A percentile compares a stretch with the other conserved stretches of the same genome.
Evolutionary conservation across 805 yeast species (phyloP).

Genomic region (Candida ascalaphidarum): DNA sequence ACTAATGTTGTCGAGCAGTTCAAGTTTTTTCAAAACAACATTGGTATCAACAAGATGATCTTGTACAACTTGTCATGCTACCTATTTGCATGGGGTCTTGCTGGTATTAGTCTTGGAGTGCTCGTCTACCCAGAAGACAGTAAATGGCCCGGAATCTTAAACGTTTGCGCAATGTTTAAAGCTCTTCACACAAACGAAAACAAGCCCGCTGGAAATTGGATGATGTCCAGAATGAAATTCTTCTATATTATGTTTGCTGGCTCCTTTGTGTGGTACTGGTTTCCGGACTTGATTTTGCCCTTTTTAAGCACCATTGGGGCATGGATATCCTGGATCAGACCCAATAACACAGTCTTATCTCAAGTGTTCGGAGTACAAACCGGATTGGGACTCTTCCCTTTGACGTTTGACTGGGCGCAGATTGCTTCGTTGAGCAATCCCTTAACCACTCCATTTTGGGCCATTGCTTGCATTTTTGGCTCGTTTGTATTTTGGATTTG

Average conservation of each 20-base stretch:
- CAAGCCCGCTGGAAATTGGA: slow-evolving; percentile 2
- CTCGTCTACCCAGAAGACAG: slow-evolving; percentile 2
- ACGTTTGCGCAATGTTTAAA: slow-evolving; percentile 4
- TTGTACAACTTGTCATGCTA: slow-evolving; percentile 4
- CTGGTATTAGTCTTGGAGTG: slow-evolving; percentile 1
- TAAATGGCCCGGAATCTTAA: slow-evolving; percentile 4
- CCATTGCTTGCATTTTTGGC: slow-evolving; percentile 4
- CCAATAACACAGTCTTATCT: slow-evolving; percentile 3
- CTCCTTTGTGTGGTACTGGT: slow-evolving; percentile 13
- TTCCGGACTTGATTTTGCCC: slow-evolving; percentile 6
- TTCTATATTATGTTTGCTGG: slow-evolving; percentile 7
- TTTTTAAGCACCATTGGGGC: slow-evolving; percentile 3
- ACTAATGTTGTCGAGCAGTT: slow-evolving; percentile 4
- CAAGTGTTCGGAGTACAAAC: slow-evolving; percentile 6
- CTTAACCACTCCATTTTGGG: slow-evolving; percentile 7
- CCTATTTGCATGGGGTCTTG: slow-evolving; percentile 2
- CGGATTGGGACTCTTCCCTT: slow-evolving; percentile 6
- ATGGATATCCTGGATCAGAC: slow-evolving; percentile 5
- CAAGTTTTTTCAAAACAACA: slow-evolving; percentile 5
- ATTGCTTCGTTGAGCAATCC: slow-evolving; percentile 4
- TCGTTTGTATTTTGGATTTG: slow-evolving; percentile 9
- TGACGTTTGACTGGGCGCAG: slow-evolving; percentile 7
- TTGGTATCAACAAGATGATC: slow-evolving; percentile 4
- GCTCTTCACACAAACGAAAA: slow-evolving; percentile 3
- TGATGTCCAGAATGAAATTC: slow-evolving; percentile 6